A percentile compares a stretch with the other conserved stretches of the same genome.
phyloP scores from a whole-genome alignment of 2,329 filamentous ascomycete genomes.

The Claviceps quebecensis region DNA sequence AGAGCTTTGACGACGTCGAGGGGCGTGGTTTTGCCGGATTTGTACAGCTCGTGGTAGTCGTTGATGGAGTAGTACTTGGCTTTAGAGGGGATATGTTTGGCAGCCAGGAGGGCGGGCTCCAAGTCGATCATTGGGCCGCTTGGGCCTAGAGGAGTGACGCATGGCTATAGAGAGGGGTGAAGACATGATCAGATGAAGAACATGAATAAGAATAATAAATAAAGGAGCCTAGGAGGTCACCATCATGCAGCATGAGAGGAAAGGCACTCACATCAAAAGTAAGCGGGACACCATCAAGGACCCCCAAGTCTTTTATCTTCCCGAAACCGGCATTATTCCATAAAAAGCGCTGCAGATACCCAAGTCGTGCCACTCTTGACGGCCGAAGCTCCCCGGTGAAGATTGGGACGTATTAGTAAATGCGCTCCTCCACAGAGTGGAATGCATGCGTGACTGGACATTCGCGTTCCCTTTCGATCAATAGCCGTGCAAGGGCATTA shows the following conservation, averaged over 20 bases:
- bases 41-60: slow-evolving; percentile 68
- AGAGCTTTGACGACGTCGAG: slow-evolving; percentile 56
- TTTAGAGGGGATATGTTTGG: slow-evolving; percentile 24
- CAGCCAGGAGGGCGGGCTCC: slow-evolving; percentile 25
- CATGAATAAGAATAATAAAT: no score
- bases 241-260: neutral
- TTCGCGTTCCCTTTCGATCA: no score
- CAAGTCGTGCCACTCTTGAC: slow-evolving; percentile 43
- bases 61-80: slow-evolving; percentile 53
- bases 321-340: slow-evolving; percentile 55
- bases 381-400: neutral
- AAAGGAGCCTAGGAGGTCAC: no score
- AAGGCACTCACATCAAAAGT: slow-evolving; percentile 29
- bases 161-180: slow-evolving; percentile 28
- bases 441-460: no score
- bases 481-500: no score
- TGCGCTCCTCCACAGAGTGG: no score
- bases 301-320: slow-evolving; percentile 30
- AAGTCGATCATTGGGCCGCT: slow-evolving; percentile 25
- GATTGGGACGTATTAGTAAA: neutral
- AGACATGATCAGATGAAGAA: neutral
- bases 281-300: slow-evolving; percentile 29
- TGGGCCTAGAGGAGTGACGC: slow-evolving; percentile 36
- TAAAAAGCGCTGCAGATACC: slow-evolving; percentile 47
- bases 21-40: slow-evolving; percentile 55